A percentile compares a stretch with the other conserved stretches of the same genome.
Conservation (phyloP, 73 alveolate genomes). For the Paramecium tetraurelia region DNA sequence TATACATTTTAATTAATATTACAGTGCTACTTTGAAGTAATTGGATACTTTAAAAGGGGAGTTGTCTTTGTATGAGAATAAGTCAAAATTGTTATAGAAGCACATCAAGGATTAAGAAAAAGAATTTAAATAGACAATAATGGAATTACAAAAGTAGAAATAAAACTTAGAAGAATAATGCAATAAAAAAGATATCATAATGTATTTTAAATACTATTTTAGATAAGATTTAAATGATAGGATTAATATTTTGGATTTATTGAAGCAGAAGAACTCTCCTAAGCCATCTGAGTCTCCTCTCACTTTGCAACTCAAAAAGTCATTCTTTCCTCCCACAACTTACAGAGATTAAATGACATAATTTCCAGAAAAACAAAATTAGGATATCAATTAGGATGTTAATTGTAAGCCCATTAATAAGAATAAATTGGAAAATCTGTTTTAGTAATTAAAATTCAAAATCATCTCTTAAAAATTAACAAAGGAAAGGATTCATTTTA, state of each 20-base stretch:
- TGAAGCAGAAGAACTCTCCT: conserved; percentile 12
- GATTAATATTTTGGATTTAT: neutral
- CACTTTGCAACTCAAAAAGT: neutral
- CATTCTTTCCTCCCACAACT: neutral
- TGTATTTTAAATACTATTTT: neutral
- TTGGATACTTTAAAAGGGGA: conserved; percentile 11
- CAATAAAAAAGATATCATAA: neutral
- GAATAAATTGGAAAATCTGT: neutral
- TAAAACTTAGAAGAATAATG: neutral
- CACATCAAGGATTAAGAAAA: neutral
- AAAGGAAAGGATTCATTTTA: neutral
- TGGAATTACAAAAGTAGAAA: neutral
- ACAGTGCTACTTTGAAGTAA: neutral
- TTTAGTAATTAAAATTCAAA: neutral
- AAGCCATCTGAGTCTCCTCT: neutral
- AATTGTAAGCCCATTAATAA: neutral
- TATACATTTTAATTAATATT: neutral
- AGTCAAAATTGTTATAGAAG: neutral
- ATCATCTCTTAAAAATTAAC: neutral
- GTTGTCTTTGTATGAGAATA: neutral
- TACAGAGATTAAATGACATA: neutral
- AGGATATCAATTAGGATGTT: neutral
- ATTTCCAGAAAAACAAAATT: neutral
- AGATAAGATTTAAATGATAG: conserved; percentile 32
- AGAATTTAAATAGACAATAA: neutral